Percentiles rank a stretch among this genome's conserved stretches.
Evolutionary conservation across 2,329 filamentous ascomycete genomes (phyloP).

Genomic region (Hawksworthiomyces lignivorus): DNA sequence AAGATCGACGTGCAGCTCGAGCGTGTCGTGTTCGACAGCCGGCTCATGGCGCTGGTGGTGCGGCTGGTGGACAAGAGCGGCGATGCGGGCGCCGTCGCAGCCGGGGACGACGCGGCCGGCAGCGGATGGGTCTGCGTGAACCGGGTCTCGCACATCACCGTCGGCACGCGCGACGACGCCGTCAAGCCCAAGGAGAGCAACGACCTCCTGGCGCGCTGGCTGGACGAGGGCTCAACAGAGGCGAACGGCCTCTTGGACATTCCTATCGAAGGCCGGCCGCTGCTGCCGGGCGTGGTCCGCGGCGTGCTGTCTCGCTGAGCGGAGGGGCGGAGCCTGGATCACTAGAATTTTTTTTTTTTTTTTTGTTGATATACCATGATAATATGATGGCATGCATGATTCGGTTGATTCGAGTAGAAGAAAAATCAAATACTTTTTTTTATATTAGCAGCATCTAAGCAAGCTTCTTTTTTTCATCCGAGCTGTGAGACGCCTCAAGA

Average conservation of each 20-base stretch:
- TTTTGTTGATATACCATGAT: too few species aligned
- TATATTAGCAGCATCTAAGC: too few species aligned
- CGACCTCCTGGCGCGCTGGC: slow-evolving; percentile 68
- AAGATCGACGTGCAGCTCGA: slow-evolving; percentile 57
- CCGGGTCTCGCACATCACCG: slow-evolving; percentile 73
- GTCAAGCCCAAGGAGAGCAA: slow-evolving; percentile 97
- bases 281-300: slow-evolving; percentile 38
- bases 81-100: slow-evolving; percentile 12
- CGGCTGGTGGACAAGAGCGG: slow-evolving; percentile 51
- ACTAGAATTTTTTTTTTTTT: too few species aligned
- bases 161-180: slow-evolving; percentile 66
- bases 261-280: slow-evolving; percentile 40
- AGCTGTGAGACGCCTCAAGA: too few species aligned
- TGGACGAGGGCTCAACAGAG: slow-evolving; percentile 44
- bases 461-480: too few species aligned
- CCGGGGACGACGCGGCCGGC: slow-evolving; percentile 17
- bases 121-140: slow-evolving; percentile 77
- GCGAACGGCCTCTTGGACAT: slow-evolving; percentile 40
- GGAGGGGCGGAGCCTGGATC: too few species aligned
- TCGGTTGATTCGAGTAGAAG: too few species aligned
- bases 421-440: too few species aligned
- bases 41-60: slow-evolving; percentile 87
- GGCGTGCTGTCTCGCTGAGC: slow-evolving; percentile 34
- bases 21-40: slow-evolving; percentile 72
- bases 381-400: too few species aligned